Evolutionary conservation across 2,329 filamentous ascomycete species (phyloP).

Genomic region (Daldinia sp.): DNA sequence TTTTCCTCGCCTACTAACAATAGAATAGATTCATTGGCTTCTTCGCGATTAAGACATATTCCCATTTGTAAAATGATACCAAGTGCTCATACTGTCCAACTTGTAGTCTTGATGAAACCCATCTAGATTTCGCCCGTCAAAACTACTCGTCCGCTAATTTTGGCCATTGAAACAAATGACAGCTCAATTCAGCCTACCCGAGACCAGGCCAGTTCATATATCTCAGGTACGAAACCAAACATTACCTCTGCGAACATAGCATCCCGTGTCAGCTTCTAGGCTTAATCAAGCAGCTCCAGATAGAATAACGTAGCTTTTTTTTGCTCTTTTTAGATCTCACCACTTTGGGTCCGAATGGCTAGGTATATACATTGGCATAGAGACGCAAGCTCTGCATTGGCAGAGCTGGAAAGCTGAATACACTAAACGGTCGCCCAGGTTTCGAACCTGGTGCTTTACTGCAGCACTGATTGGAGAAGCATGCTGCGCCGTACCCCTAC

Average conservation of each 20-base stretch:
- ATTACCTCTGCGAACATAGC: not conserved
- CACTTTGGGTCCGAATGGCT: not conserved
- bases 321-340: not conserved
- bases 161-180: not conserved
- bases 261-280: not conserved
- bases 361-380: not conserved
- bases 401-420: not conserved
- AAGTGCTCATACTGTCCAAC: too few species aligned
- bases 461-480: not conserved
- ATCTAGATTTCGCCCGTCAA: not conserved
- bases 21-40: too few species aligned
- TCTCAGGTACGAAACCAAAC: not conserved
- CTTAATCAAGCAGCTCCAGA: not conserved
- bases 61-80: too few species aligned
- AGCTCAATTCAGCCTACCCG: not conserved
- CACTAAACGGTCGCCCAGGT: not conserved
- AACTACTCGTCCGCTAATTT: not conserved
- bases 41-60: too few species aligned
- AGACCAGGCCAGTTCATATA: not conserved
- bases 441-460: not conserved
- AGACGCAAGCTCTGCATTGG: not conserved
- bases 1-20: too few species aligned
- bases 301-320: not conserved
- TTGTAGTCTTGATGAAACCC: not conserved
- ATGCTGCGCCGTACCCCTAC: not conserved